These are phyloP conservation scores for Gymnopilus dilepis DNA, from an alignment of 768 basidiomycete genomes.

Conservation along the genomic window DNA sequence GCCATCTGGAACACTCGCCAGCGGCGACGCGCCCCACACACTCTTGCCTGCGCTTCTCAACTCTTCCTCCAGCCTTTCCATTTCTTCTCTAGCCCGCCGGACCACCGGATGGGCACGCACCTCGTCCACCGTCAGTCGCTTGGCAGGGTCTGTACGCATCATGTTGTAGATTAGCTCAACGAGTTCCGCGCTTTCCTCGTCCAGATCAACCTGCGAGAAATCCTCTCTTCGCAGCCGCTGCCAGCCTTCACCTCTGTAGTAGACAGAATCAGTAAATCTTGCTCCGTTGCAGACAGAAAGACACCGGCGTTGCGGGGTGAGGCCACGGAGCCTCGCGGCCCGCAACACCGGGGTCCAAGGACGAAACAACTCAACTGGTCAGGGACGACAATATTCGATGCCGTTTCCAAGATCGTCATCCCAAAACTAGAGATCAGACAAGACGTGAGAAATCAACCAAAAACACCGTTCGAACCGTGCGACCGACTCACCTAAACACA, in stretches of 20 bases:
- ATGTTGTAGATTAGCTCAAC: conserved; percentile 72
- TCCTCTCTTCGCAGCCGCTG: conserved; percentile 91
- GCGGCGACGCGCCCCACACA: conserved; percentile 61
- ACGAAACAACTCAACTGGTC: conserved; percentile 76
- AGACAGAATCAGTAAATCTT: conserved; percentile 34
- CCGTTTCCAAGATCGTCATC: conserved; percentile 94
- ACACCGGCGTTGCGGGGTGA: conserved; percentile 12
- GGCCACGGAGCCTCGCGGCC: conserved; percentile 15
- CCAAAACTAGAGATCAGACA: conserved; percentile 70
- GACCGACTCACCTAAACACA: conserved; percentile 87
- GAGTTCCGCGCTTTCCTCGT: conserved; percentile 66
- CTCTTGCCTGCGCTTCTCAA: conserved; percentile 39
- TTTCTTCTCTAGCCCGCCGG: conserved; percentile 60
- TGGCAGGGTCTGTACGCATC: conserved; percentile 74
- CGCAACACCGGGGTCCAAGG: conserved; percentile 15
- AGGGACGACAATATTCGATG: conserved; percentile 95
- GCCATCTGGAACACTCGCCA: conserved; percentile 61
- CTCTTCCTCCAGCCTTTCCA: conserved; percentile 57
- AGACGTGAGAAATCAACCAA: conserved; percentile 46
- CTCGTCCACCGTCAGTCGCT: conserved; percentile 59
- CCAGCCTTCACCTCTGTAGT: conserved; percentile 86
- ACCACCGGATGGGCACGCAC: conserved; percentile 71
- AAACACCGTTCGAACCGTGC: conserved; percentile 38
- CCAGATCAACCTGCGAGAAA: conserved; percentile 82
- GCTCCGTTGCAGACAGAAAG: conserved; percentile 17